These are phyloP conservation scores for Knoxia roxburghii DNA, from an alignment of 257 asterid species.

Conservation along the genomic window DNA sequence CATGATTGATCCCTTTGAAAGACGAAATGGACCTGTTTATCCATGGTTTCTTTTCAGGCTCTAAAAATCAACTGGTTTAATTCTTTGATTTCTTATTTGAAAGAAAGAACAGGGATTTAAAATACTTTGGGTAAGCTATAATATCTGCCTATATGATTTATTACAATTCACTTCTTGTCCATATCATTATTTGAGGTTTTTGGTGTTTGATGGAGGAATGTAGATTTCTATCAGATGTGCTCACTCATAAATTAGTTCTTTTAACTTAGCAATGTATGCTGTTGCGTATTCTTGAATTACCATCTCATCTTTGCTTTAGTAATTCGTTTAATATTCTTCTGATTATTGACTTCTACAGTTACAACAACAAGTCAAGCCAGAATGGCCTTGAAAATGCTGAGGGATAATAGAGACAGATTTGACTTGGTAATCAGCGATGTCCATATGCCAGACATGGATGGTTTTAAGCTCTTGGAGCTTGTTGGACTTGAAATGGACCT, in stretches of 20 bases:
- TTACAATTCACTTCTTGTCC: no score
- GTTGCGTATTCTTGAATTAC: background rate
- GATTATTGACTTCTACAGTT: conserved; percentile 33
- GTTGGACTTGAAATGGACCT: conserved; percentile 88
- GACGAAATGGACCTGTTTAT: background rate
- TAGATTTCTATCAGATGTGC: background rate
- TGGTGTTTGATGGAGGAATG: background rate
- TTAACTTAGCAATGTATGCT: background rate
- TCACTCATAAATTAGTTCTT: background rate
- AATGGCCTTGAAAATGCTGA: conserved; percentile 61
- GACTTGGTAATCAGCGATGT: conserved; percentile 85
- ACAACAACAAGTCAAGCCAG: conserved; percentile 62
- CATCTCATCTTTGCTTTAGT: background rate
- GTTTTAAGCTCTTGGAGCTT: conserved; percentile 78
- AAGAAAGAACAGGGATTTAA: background rate
- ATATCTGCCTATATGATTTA: no score
- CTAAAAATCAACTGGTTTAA: background rate
- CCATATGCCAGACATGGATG: conserved; percentile 95
- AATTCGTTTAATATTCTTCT: conserved; percentile 5
- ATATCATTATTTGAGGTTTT: background rate
- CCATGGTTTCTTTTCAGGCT: background rate
- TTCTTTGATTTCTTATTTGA: background rate
- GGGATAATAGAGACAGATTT: conserved; percentile 62
- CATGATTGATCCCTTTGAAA: background rate
- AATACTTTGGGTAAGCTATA: no score